These are phyloP conservation scores for Epichloe aotearoae DNA, from an alignment of 2,329 filamentous ascomycete species.

Conservation along the genomic window DNA sequence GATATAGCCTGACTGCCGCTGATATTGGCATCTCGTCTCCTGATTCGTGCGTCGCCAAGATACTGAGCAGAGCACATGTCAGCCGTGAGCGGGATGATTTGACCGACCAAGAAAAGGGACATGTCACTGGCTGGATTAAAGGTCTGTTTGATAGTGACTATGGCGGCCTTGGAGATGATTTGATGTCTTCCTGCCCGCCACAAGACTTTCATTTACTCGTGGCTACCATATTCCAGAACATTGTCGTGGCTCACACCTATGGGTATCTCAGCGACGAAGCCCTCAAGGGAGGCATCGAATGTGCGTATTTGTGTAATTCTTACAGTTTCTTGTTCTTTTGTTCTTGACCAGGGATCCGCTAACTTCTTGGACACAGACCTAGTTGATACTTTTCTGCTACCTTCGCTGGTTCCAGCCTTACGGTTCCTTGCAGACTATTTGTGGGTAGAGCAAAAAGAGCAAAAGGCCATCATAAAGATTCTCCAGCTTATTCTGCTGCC, in stretches of 20 bases:
- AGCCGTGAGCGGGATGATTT: conserved; percentile 46
- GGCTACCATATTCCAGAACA: conserved; percentile 64
- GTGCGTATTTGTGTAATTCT: conserved; percentile 28
- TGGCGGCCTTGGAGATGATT: conserved; percentile 61
- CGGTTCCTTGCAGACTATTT: conserved; percentile 59
- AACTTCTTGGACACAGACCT: conserved; percentile 38
- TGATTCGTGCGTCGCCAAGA: conserved; percentile 55
- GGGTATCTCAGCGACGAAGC: conserved; percentile 54
- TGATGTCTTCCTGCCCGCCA: conserved; percentile 70
- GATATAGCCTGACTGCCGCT: conserved; percentile 51
- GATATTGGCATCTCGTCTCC: conserved; percentile 49
- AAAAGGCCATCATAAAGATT: conserved; percentile 57
- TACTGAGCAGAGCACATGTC: conserved; percentile 47
- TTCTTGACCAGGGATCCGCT: neutral
- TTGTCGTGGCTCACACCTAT: conserved; percentile 54
- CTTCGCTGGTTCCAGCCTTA: conserved; percentile 61
- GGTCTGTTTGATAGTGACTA: conserved; percentile 65
- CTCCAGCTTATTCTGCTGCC: conserved; percentile 61
- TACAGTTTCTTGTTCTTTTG: neutral
- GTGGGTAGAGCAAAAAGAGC: conserved; percentile 50
- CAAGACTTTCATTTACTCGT: conserved; percentile 73
- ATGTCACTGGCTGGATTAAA: conserved; percentile 62
- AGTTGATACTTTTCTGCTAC: conserved; percentile 68
- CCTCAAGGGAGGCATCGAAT: conserved; percentile 64
- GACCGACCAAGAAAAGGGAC: conserved; percentile 47